These are phyloP conservation scores for Glycyrrhiza uralensis DNA, from an alignment of 306 rosid genomes.

Conservation along the genomic window DNA sequence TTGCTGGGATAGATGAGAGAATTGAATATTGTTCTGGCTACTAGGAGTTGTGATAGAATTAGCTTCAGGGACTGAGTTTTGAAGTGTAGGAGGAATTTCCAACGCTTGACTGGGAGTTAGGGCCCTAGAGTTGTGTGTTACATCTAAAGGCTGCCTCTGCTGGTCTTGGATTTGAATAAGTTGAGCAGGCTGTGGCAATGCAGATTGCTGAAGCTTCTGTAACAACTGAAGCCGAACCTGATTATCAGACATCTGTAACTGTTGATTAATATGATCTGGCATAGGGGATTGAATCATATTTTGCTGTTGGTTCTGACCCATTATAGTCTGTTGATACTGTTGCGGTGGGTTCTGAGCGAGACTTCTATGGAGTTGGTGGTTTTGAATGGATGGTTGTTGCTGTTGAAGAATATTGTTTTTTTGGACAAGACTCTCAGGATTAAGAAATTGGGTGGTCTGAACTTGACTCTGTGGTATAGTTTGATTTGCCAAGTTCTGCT, in stretches of 20 bases:
- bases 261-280: constrained; percentile 70
- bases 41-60: constrained; percentile 40
- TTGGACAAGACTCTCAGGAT: constrained; percentile 62
- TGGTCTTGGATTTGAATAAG: constrained; percentile 66
- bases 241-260: constrained; percentile 65
- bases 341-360: constrained; percentile 53
- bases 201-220: constrained; percentile 78
- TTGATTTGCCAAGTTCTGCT: constrained; percentile 61
- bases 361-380: constrained; percentile 57
- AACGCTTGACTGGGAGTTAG: constrained; percentile 47
- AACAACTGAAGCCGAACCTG: constrained; percentile 68
- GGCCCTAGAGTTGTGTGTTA: constrained; percentile 57
- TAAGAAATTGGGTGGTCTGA: constrained; percentile 65
- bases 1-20: constrained; percentile 56
- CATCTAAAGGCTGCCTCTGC: constrained; percentile 66
- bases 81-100: constrained; percentile 50
- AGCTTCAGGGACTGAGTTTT: constrained; percentile 43
- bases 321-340: constrained; percentile 44
- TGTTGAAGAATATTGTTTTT: constrained; percentile 54
- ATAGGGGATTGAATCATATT: constrained; percentile 44
- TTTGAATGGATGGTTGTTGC: constrained; percentile 65
- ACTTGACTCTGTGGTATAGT: constrained; percentile 52
- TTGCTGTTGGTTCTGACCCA: constrained; percentile 65
- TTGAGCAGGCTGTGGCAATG: constrained; percentile 60
- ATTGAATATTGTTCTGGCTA: constrained; percentile 42